Evolutionary conservation across 164 flowering plant genomes (phyloP).

Genomic region (Malania oleifera): DNA sequence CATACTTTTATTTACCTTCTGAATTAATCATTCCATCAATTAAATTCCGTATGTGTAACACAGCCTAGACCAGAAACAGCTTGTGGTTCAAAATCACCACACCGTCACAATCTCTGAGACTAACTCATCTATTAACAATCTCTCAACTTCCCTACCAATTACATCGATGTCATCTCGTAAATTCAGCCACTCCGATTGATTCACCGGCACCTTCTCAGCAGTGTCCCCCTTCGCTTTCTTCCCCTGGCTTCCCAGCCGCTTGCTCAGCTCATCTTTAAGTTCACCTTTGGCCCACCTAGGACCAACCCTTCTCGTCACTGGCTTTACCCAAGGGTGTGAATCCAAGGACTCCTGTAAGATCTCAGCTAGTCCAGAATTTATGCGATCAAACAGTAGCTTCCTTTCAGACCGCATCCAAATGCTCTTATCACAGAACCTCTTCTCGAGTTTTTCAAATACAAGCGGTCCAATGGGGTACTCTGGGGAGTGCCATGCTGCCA

Average conservation of each 20-base stretch:
- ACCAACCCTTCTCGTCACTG: conserved; percentile 1
- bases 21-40: too few relatives aligned
- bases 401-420: conserved; percentile 40
- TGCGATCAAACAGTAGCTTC: conserved; percentile 62
- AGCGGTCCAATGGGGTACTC: conserved; percentile 35
- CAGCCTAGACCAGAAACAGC: not conserved
- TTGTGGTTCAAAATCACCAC: conserved; percentile 10
- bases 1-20: too few relatives aligned
- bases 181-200: conserved; percentile 48
- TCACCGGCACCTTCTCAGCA: conserved; percentile 21
- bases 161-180: conserved; percentile 38
- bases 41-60: conserved; percentile 1
- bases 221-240: conserved; percentile 15
- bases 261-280: conserved; percentile 34
- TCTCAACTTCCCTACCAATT: conserved; percentile 64
- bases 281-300: conserved; percentile 20
- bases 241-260: conserved; percentile 29
- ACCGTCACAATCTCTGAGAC: conserved; percentile 34
- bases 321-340: conserved; percentile 57
- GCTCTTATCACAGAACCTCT: conserved; percentile 25
- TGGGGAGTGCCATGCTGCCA: conserved; percentile 31
- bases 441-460: conserved; percentile 50
- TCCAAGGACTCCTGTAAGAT: conserved; percentile 32
- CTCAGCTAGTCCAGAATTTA: conserved; percentile 47
- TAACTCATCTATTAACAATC: conserved; percentile 48